Conservation (phyloP, 208 protist genomes). For the Acanthamoeba royreba region DNA sequence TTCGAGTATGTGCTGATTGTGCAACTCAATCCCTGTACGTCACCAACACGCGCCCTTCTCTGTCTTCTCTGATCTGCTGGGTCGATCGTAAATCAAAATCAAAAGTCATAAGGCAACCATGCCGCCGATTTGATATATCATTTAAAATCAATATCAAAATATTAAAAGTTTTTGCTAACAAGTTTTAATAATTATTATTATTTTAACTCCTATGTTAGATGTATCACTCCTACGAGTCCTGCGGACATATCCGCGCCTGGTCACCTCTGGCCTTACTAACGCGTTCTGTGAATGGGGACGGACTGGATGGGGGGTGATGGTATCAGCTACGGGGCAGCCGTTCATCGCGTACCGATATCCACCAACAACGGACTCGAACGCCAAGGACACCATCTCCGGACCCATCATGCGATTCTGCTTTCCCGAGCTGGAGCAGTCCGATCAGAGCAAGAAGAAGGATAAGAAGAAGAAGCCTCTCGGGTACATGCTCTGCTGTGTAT, state of each 20-base stretch:
- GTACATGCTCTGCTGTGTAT: neutral
- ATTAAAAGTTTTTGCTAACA: too few relatives aligned
- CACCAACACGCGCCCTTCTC: too few relatives aligned
- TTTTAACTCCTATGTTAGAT: too few relatives aligned
- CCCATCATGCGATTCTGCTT: constrained; percentile 49
- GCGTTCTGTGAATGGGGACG: neutral
- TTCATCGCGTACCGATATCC: constrained; percentile 20
- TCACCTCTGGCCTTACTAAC: neutral
- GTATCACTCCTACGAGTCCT: too few relatives aligned
- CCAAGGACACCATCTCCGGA: neutral
- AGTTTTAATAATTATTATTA: too few relatives aligned
- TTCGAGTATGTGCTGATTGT: constrained; percentile 44
- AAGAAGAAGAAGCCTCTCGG: constrained; percentile 42
- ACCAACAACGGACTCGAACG: neutral
- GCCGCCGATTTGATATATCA: too few relatives aligned
- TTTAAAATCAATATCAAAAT: too few relatives aligned
- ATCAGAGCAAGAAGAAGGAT: constrained; percentile 7
- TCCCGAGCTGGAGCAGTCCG: neutral
- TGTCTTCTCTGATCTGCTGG: too few relatives aligned
- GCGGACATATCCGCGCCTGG: too few relatives aligned
- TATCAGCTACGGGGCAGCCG: neutral
- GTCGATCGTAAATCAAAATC: too few relatives aligned
- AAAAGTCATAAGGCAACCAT: too few relatives aligned
- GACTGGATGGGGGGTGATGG: neutral
- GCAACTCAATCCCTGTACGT: neutral